These are phyloP conservation scores for Citrus mangshanensis DNA, from an alignment of 345 rosid genomes.

Conservation along the genomic window DNA sequence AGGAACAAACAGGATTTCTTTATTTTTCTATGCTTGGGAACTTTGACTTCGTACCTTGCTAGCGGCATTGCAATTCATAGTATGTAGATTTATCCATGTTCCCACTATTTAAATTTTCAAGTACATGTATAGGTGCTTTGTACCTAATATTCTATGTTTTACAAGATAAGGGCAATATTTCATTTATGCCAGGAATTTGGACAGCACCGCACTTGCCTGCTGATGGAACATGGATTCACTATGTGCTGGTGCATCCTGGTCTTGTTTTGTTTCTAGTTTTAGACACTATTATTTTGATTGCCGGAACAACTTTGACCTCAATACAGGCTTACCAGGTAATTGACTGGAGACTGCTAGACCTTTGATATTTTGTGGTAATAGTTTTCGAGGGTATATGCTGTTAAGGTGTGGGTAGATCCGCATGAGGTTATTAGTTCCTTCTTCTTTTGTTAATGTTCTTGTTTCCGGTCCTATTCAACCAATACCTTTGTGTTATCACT, in stretches of 20 bases:
- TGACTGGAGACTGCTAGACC: not conserved
- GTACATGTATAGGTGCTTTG: not conserved
- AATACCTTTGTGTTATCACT: not conserved
- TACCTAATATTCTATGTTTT: not conserved
- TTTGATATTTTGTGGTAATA: not conserved
- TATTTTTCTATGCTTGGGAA: slow-evolving; percentile 67
- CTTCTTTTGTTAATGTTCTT: not conserved
- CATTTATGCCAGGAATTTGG: slow-evolving; percentile 61
- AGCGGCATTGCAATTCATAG: slow-evolving; percentile 68
- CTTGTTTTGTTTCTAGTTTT: slow-evolving; percentile 55
- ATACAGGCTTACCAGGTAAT: slow-evolving; percentile 77
- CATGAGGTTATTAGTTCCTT: not conserved
- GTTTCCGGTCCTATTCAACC: not conserved
- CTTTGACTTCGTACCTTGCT: slow-evolving; percentile 47
- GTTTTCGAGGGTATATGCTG: not conserved
- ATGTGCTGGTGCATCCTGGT: slow-evolving; percentile 58
- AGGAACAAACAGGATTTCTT: slow-evolving; percentile 90
- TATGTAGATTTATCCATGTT: slow-evolving; percentile 31
- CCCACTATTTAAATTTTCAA: not conserved
- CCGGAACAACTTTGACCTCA: slow-evolving; percentile 56
- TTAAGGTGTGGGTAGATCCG: not conserved
- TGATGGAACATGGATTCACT: slow-evolving; percentile 59
- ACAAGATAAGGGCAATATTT: not conserved
- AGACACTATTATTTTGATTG: slow-evolving; percentile 49
- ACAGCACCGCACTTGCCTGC: slow-evolving; percentile 35